Evolutionary conservation across 208 protist genomes (phyloP).

Genomic region (Crithidia sp.): DNA sequence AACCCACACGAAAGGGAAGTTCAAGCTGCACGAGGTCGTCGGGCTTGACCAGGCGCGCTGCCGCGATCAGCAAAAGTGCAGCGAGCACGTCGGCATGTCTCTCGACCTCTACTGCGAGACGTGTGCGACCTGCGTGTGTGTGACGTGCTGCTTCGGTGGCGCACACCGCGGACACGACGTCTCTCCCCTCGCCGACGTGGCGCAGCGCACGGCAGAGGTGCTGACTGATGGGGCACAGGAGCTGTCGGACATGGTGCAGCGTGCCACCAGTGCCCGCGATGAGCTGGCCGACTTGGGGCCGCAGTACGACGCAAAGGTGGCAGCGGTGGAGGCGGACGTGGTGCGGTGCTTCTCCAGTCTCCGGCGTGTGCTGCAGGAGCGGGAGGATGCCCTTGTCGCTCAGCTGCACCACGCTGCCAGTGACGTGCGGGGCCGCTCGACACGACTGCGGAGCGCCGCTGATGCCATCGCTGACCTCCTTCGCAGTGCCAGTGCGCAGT

Average conservation of each 20-base stretch:
- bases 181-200: constrained; percentile 48
- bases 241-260: constrained; percentile 18
- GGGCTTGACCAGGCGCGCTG: constrained; percentile 37
- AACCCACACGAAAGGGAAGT: constrained; percentile 68
- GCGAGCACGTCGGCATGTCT: constrained; percentile 46
- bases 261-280: not conserved
- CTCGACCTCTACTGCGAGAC: constrained; percentile 78
- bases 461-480: constrained; percentile 23
- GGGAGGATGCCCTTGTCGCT: constrained; percentile 44
- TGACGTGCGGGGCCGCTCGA: constrained; percentile 14
- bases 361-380: constrained; percentile 40
- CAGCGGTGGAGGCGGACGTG: constrained; percentile 37
- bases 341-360: constrained; percentile 40
- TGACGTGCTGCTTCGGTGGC: constrained; percentile 77
- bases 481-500: not conserved
- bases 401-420: constrained; percentile 17
- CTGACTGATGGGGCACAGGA: constrained; percentile 21
- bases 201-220: constrained; percentile 4
- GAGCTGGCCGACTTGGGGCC: constrained; percentile 20
- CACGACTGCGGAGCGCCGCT: constrained; percentile 8
- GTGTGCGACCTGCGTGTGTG: constrained; percentile 56
- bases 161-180: constrained; percentile 69
- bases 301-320: constrained; percentile 31
- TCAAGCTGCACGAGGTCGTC: constrained; percentile 61
- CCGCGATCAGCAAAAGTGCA: constrained; percentile 34